Evolutionary conservation across 768 basidiomycete species (phyloP).

Genomic region (Phlebiopsis gigantea): DNA sequence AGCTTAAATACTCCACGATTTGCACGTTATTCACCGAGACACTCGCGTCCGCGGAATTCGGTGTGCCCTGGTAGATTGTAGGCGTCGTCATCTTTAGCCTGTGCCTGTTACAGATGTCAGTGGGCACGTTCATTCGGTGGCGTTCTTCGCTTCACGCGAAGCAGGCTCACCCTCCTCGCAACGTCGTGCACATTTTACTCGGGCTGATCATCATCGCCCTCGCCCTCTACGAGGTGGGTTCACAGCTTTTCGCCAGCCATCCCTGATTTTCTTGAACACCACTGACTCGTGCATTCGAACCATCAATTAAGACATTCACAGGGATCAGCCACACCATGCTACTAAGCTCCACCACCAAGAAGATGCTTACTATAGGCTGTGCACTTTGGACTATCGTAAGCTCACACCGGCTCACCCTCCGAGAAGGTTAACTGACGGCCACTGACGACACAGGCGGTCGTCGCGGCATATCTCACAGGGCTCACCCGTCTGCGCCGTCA

Average conservation of each 20-base stretch:
- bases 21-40: not conserved
- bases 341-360: slow-evolving; percentile 22
- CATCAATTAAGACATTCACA: slow-evolving; percentile 12
- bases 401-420: not conserved
- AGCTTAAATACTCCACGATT: slow-evolving; percentile 8
- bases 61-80: slow-evolving; percentile 33
- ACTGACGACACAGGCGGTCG: slow-evolving; percentile 21
- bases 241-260: not conserved
- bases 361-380: slow-evolving; percentile 33
- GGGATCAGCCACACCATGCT: slow-evolving; percentile 12
- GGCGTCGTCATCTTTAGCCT: slow-evolving; percentile 48
- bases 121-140: slow-evolving; percentile 51
- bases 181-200: slow-evolving; percentile 50
- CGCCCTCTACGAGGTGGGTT: slow-evolving; percentile 46
- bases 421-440: slow-evolving; percentile 8
- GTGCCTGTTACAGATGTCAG: slow-evolving; percentile 44
- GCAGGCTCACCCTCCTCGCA: slow-evolving; percentile 42
- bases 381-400: slow-evolving; percentile 43
- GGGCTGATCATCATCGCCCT: slow-evolving; percentile 45
- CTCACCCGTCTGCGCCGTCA: slow-evolving; percentile 22
- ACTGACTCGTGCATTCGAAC: not conserved
- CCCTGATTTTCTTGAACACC: not conserved
- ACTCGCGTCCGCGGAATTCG: not conserved
- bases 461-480: slow-evolving; percentile 41
- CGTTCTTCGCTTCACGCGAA: slow-evolving; percentile 27